Conservation (phyloP, 2,329 filamentous ascomycete genomes). For the Neofusicoccum kwambonambiense region DNA sequence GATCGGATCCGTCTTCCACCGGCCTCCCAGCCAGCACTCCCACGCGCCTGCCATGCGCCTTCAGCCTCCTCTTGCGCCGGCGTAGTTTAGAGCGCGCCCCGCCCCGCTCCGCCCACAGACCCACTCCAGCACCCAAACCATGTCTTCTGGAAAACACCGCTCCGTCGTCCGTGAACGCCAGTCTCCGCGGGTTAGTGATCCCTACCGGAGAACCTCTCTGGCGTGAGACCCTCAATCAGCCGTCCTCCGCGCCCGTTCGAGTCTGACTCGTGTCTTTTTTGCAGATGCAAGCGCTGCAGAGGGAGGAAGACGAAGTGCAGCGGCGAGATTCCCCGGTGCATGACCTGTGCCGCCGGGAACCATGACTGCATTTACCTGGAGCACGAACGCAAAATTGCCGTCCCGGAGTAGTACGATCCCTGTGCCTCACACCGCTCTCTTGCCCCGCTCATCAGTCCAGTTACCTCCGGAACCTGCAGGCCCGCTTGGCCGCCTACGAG, state of each 20-base stretch:
- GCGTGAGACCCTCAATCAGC: slow-evolving; percentile 4
- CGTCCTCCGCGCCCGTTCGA: too few relatives aligned
- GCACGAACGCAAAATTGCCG: slow-evolving; percentile 22
- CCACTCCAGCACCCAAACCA: slow-evolving; percentile 1
- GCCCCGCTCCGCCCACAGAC: slow-evolving; percentile 1
- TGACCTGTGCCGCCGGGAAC: slow-evolving; percentile 20
- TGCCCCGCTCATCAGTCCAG: slow-evolving; percentile 8
- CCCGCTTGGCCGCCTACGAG: slow-evolving; percentile 23
- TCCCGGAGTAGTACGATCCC: slow-evolving; percentile 22
- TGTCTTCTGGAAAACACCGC: slow-evolving; percentile 13
- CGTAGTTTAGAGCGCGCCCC: background rate
- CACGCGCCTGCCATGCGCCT: background rate
- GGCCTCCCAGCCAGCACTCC: background rate
- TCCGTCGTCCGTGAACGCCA: background rate
- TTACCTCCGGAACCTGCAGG: slow-evolving; percentile 23
- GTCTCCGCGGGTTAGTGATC: slow-evolving; percentile 27
- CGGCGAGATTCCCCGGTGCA: slow-evolving; percentile 22
- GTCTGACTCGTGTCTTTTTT: background rate
- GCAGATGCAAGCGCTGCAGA: slow-evolving; percentile 25
- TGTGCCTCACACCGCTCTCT: background rate
- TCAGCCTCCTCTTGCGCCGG: background rate
- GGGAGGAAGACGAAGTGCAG: slow-evolving; percentile 26
- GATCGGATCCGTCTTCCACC: slow-evolving; percentile 11
- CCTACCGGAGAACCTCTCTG: slow-evolving; percentile 15
- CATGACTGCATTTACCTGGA: slow-evolving; percentile 24